Evolutionary conservation across 495 filamentous ascomycete species (phyloP), one percentile per base, ranked within the genome.

Genomic region (Xylaria grammica): DNA sequence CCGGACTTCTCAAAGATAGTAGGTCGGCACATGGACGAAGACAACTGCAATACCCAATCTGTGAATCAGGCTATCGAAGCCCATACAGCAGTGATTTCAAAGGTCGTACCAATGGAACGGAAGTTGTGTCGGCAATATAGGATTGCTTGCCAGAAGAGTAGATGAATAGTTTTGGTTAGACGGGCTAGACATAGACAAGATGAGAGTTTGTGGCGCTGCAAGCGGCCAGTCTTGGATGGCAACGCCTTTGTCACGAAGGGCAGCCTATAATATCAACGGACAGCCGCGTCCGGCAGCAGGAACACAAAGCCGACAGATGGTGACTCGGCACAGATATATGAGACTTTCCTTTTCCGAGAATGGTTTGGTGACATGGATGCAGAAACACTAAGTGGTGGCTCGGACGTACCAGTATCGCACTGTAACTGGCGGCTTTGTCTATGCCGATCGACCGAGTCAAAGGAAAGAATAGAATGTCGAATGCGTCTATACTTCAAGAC

Each of bases 311-410:
- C 27, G n/a, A n/a, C 1, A 29, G 29, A 1, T 60, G 42, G 42
- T 49, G 42, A 36, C 32, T 57, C 32, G 22, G 52, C 48, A 64
- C 32, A 50, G 60, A 22, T 19, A 22, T 19, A 40, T 17, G 27
- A 63, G 24, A 55, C 38, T 54, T 62, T 63, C 60, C 27, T 51
- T 6, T 56, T 63, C 30, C 38, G 60, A 63, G 26, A 63, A 48
- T 17, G 20, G 51, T 17, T 63, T 24, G 40, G 42, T 55, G 38
- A 48, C 60, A 63, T 63, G 49, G 40, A 29, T 45, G 34, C 48
- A 45, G 26, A 40, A 17, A 62, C 49, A 22, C 34, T 5, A 40
- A 26, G 32, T 30, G 34, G 42, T 45, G 13, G n/a, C n/a, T n/a
- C 44, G 57, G 15, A 29, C 19, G n/a, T 10, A 30, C 17, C 9